phyloP scores from a whole-genome alignment of 805 yeast genomes.

The Maudiozyma turicensis region DNA sequence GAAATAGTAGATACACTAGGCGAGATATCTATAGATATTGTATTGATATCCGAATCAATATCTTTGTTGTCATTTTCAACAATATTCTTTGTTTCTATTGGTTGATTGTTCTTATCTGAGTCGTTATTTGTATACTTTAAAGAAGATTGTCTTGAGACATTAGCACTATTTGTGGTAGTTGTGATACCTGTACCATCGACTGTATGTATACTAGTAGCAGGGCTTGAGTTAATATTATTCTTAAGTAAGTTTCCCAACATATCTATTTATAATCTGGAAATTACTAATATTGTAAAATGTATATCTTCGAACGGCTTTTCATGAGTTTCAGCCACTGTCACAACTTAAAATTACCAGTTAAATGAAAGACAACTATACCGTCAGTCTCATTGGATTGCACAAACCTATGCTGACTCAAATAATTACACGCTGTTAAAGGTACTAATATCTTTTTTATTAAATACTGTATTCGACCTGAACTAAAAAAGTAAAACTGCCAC shows the following conservation, averaged over 20 bases:
- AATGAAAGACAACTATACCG: too few species aligned
- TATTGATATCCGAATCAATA: background rate
- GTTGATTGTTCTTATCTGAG: background rate
- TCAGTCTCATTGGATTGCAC: too few species aligned
- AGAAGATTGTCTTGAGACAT: background rate
- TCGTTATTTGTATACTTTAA: background rate
- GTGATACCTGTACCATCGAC: background rate
- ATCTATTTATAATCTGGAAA: background rate
- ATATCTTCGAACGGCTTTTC: too few species aligned
- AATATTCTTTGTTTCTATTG: background rate
- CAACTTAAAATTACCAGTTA: too few species aligned
- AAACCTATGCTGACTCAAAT: too few species aligned
- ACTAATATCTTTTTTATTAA: too few species aligned
- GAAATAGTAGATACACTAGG: background rate
- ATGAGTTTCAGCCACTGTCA: too few species aligned
- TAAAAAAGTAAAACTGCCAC: too few species aligned
- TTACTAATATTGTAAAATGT: too few species aligned
- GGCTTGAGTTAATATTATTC: background rate
- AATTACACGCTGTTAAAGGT: too few species aligned
- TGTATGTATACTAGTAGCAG: background rate
- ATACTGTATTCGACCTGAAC: too few species aligned
- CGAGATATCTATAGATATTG: background rate
- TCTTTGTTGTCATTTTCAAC: background rate
- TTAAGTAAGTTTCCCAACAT: background rate
- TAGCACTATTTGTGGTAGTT: too few species aligned